Evolutionary conservation across 257 asterid genomes (phyloP).

Genomic region (Solanum pennellii): DNA sequence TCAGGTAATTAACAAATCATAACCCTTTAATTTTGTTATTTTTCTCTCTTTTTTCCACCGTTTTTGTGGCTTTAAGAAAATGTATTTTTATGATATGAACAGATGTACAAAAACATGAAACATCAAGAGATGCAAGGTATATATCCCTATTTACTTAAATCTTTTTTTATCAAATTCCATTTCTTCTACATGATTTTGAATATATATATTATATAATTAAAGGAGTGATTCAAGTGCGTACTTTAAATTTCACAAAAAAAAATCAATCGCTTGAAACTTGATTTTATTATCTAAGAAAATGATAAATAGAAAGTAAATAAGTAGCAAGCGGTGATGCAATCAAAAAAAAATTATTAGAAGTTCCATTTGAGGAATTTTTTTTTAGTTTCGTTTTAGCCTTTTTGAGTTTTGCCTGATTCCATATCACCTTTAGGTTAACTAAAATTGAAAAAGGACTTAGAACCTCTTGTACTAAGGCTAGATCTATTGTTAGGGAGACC

Average conservation of each 20-base stretch:
- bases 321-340: background rate
- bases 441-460: background rate
- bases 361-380: background rate
- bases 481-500: background rate
- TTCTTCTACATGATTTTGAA: background rate
- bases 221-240: background rate
- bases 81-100: slow-evolving; percentile 1
- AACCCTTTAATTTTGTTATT: too few relatives aligned
- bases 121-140: slow-evolving; percentile 50
- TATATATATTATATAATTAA: too few relatives aligned
- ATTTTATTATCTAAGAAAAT: background rate
- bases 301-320: background rate
- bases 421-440: background rate
- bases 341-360: background rate
- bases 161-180: background rate
- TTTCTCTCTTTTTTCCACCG: background rate
- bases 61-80: background rate
- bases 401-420: background rate
- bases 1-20: slow-evolving; percentile 28
- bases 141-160: background rate
- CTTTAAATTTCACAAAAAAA: too few relatives aligned
- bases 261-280: background rate
- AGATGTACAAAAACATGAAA: slow-evolving; percentile 75
- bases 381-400: background rate
- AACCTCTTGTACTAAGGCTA: background rate